Evolutionary conservation across 192 early-diverging fungal genomes (phyloP).

Genomic region (Coemansia sp.): DNA sequence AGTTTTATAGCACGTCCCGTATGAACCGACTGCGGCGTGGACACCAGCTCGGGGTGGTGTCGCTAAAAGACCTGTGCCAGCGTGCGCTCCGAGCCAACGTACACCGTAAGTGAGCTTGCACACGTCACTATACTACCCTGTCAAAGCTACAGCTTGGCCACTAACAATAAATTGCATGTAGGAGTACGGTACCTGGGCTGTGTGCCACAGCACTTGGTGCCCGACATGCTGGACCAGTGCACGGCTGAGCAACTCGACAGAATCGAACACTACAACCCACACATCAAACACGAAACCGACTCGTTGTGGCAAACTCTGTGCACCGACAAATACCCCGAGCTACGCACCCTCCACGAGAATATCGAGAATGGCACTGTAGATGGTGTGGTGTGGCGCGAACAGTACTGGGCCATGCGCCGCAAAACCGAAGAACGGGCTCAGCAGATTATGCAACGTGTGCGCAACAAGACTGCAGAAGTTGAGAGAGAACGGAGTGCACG

Average conservation of each 20-base stretch:
- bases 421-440: slow-evolving; percentile 31
- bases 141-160: too few relatives aligned
- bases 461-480: slow-evolving; percentile 21
- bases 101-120: slow-evolving; percentile 14
- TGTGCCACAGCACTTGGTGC: slow-evolving; percentile 35
- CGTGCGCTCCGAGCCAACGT: slow-evolving; percentile 28
- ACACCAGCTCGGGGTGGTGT: slow-evolving; percentile 4
- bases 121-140: not conserved
- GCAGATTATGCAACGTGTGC: slow-evolving; percentile 38
- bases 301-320: slow-evolving; percentile 33
- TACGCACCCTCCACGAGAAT: slow-evolving; percentile 11
- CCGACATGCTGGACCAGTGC: slow-evolving; percentile 32
- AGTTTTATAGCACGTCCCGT: too few relatives aligned
- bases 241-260: slow-evolving; percentile 41
- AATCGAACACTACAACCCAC: slow-evolving; percentile 44
- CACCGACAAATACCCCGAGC: slow-evolving; percentile 16
- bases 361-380: slow-evolving; percentile 7
- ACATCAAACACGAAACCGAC: slow-evolving; percentile 42
- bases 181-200: slow-evolving; percentile 29
- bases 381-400: slow-evolving; percentile 28
- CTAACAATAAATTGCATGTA: not conserved
- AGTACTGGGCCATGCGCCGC: slow-evolving; percentile 30
- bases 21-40: slow-evolving; percentile 12
- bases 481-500: slow-evolving; percentile 32
- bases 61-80: slow-evolving; percentile 46